Conservation (phyloP, 208 protist genomes). For the Trypanosoma vivax region DNA sequence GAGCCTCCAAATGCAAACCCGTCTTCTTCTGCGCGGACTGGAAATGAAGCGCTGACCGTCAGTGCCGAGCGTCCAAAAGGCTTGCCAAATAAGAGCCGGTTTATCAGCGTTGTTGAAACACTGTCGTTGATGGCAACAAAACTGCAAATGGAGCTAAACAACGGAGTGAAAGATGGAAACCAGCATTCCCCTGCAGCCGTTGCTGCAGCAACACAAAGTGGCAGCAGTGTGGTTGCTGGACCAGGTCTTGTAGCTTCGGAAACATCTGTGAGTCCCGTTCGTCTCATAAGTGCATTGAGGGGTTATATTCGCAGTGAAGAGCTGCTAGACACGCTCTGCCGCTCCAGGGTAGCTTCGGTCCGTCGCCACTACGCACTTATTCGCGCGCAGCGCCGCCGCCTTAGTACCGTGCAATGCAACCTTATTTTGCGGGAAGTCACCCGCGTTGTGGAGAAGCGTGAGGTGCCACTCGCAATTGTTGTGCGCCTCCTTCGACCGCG, state of each 20-base stretch:
- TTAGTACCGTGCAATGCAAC: constrained; percentile 17
- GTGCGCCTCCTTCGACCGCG: constrained; percentile 38
- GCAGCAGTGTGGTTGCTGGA: background rate
- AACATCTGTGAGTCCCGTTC: background rate
- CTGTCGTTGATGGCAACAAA: constrained; percentile 5
- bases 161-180: constrained; percentile 65
- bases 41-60: too few relatives aligned
- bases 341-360: constrained; percentile 7
- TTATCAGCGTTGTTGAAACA: too few relatives aligned
- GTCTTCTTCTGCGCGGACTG: too few relatives aligned
- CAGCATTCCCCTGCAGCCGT: constrained; percentile 38
- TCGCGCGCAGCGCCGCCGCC: background rate
- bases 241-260: background rate
- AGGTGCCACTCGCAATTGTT: constrained; percentile 34
- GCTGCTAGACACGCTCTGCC: background rate
- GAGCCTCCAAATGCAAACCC: too few relatives aligned
- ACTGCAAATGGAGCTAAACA: constrained; percentile 57
- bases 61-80: too few relatives aligned
- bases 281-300: constrained; percentile 7
- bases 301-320: constrained; percentile 15
- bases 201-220: background rate
- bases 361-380: constrained; percentile 5
- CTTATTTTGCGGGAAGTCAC: constrained; percentile 23
- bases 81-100: too few relatives aligned
- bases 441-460: constrained; percentile 28